A percentile compares a stretch with the other conserved stretches of the same genome.
Conservation (phyloP, 2,329 filamentous ascomycete species). For the Malbranchea cinnamomea region DNA sequence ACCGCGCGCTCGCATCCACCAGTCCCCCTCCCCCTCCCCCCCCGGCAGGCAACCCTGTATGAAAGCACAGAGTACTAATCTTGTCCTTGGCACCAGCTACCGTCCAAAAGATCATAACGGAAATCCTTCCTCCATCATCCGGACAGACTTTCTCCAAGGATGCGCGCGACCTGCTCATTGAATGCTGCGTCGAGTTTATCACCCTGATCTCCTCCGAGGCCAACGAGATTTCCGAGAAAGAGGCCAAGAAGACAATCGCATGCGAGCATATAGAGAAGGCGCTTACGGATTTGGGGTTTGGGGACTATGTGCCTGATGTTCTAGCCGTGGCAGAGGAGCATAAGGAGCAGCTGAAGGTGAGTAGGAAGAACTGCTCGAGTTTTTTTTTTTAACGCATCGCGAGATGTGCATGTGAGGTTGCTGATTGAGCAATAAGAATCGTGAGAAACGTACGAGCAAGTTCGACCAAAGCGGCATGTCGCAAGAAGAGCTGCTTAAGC, state of each 20-base stretch:
- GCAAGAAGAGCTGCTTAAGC: slow-evolving; percentile 72
- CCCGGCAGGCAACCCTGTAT: neutral
- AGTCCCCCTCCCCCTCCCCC: no score
- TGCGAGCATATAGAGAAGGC: slow-evolving; percentile 96
- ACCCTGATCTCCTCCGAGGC: slow-evolving; percentile 96
- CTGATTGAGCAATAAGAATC: slow-evolving; percentile 43
- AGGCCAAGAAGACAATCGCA: slow-evolving; percentile 97
- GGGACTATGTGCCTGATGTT: slow-evolving; percentile 80
- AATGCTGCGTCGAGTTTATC: slow-evolving; percentile 98
- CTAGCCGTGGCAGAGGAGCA: slow-evolving; percentile 77
- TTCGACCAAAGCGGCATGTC: slow-evolving; percentile 88
- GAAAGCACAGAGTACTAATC: neutral
- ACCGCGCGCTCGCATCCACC: no score
- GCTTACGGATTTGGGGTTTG: slow-evolving; percentile 79
- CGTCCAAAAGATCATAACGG: slow-evolving; percentile 73
- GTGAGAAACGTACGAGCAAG: slow-evolving; percentile 95
- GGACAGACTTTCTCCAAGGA: slow-evolving; percentile 88
- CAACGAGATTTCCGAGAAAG: slow-evolving; percentile 97
- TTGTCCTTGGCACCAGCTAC: slow-evolving; percentile 39
- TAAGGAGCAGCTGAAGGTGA: slow-evolving; percentile 81
- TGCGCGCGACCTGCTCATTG: slow-evolving; percentile 84
- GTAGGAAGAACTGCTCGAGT: slow-evolving; percentile 12
- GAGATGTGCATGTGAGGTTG: slow-evolving; percentile 10
- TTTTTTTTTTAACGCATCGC: slow-evolving; percentile 5
- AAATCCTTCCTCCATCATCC: slow-evolving; percentile 66